Conservation (phyloP, 2,329 filamentous ascomycete species). For the Trichoderma sp. region DNA sequence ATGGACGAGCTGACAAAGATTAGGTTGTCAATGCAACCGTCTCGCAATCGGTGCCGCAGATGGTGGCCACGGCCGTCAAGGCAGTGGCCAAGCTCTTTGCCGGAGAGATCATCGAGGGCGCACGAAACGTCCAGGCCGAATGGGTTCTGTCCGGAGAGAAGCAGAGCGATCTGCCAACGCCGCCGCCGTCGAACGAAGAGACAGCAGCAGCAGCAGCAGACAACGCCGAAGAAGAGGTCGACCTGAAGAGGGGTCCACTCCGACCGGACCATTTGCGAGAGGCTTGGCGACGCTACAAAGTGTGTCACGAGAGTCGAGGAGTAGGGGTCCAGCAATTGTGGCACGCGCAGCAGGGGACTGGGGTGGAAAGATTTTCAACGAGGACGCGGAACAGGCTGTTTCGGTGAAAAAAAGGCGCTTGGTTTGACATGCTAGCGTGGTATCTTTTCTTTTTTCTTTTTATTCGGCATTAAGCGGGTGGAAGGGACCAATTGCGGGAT, state of each 20-base stretch:
- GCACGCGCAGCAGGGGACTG: constrained; percentile 61
- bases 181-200: constrained; percentile 39
- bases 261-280: constrained; percentile 75
- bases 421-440: constrained; percentile 9
- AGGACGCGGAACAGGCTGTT: constrained; percentile 57
- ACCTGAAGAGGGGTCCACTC: constrained; percentile 56
- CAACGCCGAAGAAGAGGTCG: constrained; percentile 35
- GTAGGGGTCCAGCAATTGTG: constrained; percentile 62
- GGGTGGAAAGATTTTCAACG: constrained; percentile 60
- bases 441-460: background rate
- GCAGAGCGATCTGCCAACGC: constrained; percentile 55
- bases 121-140: constrained; percentile 70
- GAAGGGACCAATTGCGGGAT: constrained; percentile 5
- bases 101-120: constrained; percentile 72
- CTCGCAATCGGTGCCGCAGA: constrained; percentile 73
- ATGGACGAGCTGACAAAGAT: no score
- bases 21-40: constrained; percentile 76
- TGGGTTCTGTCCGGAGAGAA: constrained; percentile 64
- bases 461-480: background rate
- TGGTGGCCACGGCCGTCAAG: constrained; percentile 74
- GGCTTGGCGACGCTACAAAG: constrained; percentile 68
- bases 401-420: constrained; percentile 41
- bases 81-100: constrained; percentile 76
- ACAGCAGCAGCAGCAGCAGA: constrained; percentile 30
- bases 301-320: constrained; percentile 62